Base-by-base conservation (phyloP, 2,329 filamentous ascomycete species). In the Thelonectria rubi region DNA sequence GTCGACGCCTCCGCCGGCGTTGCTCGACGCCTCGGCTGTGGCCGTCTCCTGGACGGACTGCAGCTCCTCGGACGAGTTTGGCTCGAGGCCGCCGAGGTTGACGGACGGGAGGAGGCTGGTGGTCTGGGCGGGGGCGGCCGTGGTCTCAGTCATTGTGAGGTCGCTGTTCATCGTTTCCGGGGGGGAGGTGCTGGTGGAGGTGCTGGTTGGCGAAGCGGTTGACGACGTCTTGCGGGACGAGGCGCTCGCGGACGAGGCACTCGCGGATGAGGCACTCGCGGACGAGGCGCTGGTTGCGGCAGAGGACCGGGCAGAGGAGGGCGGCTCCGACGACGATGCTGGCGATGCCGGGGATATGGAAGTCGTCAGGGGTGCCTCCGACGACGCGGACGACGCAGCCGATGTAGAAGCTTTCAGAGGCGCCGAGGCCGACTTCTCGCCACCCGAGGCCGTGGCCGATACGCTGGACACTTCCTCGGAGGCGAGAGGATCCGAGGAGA, bases 1-100 rank as follows among this genome's bases (percentile, higher is more conserved):
- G 62, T 82, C 73, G 58, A 82, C 76, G 1, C 70, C 63, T 24
- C 21, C 34, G 15, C 60, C 48, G 3, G 57, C 52, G 6, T 46
- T 67, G 15, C 66, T 63, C 9, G 70, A 60, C 3, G 69, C 53
- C 7, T 47, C 59, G 34, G 55, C 60, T 1, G 68, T 62, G 10
- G 62, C 50, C 12, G 47, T 21, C 7, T 17, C 52, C 11, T 52
- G 39, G 24, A 39, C 45, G 12, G 58, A 61, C 17, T 43, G 47
- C 14, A 48, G 34, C 21, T 65, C 60, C 3, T 58, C 50, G 7
- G 62, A 52, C 15, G 63, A 56, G 8, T 66, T 58, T 12, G 69
- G 62, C 17, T 50, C 55, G 20, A 72, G 63, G 21, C 62, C 70
- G n/a, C 69, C 69, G 3, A 72, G 62, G 39, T 72, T 56, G 34